These are phyloP conservation scores for Alternaria sp. DNA, from an alignment of 2,329 filamentous ascomycete genomes.

Conservation along the genomic window DNA sequence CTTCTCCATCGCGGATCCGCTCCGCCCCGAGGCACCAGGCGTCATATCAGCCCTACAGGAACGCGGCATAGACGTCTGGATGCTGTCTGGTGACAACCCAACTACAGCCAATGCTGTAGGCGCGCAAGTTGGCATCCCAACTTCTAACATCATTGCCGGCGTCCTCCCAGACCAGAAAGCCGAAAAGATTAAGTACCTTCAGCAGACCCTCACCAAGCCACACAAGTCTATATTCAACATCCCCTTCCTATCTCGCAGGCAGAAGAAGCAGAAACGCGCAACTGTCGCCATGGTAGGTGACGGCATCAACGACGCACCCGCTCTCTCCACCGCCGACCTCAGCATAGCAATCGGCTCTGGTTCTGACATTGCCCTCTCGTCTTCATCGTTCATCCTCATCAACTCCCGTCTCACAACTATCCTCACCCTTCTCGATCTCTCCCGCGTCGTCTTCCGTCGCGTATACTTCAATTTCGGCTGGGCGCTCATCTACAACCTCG, in stretches of 20 bases:
- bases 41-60: slow-evolving; percentile 70
- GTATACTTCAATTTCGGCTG: slow-evolving; percentile 87
- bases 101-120: slow-evolving; percentile 84
- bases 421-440: slow-evolving; percentile 75
- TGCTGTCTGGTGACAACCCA: slow-evolving; percentile 91
- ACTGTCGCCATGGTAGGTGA: slow-evolving; percentile 86
- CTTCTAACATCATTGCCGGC: slow-evolving; percentile 79
- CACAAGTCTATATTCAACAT: slow-evolving; percentile 22
- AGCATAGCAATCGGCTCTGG: slow-evolving; percentile 83
- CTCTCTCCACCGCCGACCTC: slow-evolving; percentile 79
- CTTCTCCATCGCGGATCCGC: slow-evolving; percentile 80
- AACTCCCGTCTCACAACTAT: slow-evolving; percentile 73
- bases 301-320: slow-evolving; percentile 85
- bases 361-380: slow-evolving; percentile 81
- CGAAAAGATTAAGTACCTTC: slow-evolving; percentile 65
- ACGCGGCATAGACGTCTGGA: slow-evolving; percentile 78
- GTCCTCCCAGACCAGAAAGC: slow-evolving; percentile 86
- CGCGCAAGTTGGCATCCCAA: slow-evolving; percentile 73
- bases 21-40: slow-evolving; percentile 72
- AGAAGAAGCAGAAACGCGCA: slow-evolving; percentile 45
- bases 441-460: slow-evolving; percentile 72
- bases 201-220: slow-evolving; percentile 42
- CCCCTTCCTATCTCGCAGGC: slow-evolving; percentile 14
- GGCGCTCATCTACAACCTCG: slow-evolving; percentile 81
- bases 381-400: slow-evolving; percentile 81